Conservation (phyloP, 805 yeast species). For the Saccharomycopsis sp. region DNA sequence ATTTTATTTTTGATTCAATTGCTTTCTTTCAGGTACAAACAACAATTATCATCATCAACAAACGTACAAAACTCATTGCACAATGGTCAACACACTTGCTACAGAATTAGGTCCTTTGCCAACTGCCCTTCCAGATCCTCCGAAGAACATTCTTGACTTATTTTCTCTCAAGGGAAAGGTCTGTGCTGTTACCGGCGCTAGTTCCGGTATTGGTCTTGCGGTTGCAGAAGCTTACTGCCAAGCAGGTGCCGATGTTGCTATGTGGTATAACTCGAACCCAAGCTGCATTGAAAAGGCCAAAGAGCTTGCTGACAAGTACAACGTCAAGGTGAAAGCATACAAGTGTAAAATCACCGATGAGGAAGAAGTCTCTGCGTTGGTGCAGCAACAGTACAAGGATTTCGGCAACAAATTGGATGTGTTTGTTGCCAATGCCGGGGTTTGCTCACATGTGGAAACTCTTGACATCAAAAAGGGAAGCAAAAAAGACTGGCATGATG, state of each 20-base stretch:
- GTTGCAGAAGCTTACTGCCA: constrained; percentile 79
- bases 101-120: constrained; percentile 36
- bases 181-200: constrained; percentile 79
- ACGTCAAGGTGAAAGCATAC: constrained; percentile 55
- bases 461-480: constrained; percentile 41
- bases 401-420: constrained; percentile 75
- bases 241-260: constrained; percentile 78
- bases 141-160: constrained; percentile 52
- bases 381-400: constrained; percentile 47
- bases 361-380: constrained; percentile 39
- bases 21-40: no score
- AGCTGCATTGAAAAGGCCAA: constrained; percentile 53
- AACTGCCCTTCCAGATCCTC: constrained; percentile 45
- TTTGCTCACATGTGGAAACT: constrained; percentile 68
- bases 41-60: no score
- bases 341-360: constrained; percentile 47
- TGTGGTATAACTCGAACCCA: constrained; percentile 56
- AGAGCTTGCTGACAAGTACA: constrained; percentile 45
- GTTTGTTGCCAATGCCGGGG: constrained; percentile 86
- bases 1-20: no score
- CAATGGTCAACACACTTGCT: constrained; percentile 10
- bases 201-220: constrained; percentile 74
- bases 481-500: constrained; percentile 50
- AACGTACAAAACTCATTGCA: background rate
- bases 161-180: constrained; percentile 76